Evolutionary conservation across 305 asterid species (phyloP), one percentile per base, ranked within the genome.

Genomic region (Fraxinus floribunda): DNA sequence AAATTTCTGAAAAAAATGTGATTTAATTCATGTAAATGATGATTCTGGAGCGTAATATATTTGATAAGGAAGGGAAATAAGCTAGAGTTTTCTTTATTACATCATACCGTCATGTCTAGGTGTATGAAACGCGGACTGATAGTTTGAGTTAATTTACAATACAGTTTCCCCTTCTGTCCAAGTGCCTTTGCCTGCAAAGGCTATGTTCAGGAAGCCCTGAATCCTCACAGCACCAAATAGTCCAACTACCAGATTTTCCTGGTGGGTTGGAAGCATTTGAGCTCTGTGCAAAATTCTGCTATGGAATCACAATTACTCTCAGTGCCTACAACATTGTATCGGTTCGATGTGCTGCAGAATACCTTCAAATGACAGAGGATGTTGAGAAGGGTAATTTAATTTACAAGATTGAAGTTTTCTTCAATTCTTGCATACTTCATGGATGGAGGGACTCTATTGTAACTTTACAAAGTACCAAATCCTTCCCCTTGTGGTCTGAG

Each of bases 91-190:
- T 57, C 2, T 57, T 55, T 13, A 15, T 49, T 49, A 15, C 20
- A 15, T 4, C 7, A 16, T 49, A 49, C 3, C 24, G 71, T 60
- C 71, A 6, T 62, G 34, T 62, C 6, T 8, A 62, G 75, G 75
- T 26, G 36, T 10, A 68, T 29, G 39, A 13, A 68, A 68, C 38
- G 34, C 7, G 20, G 8, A 2, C 78, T 72, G 16, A 78, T 4
- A 39, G 46, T 20, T 79, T 70, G 78, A 72, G 32, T 6, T 16
- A 18, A 64, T 76, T 75, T 80, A 36, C n/a, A 0, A 9, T 75
- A 80, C 95, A 95, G 99, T 95, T 95, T 91, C 99, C 99, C 22
- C 88, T 94, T 87, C 84, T 95, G 29, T 94, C 99, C 26, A 95
- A 95, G 87, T 89, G 94, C 84, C 62, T 87, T 76, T 90, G 88